Evolutionary conservation across 2,329 filamentous ascomycete genomes (phyloP).

Genomic region (Cercospora berteroae): DNA sequence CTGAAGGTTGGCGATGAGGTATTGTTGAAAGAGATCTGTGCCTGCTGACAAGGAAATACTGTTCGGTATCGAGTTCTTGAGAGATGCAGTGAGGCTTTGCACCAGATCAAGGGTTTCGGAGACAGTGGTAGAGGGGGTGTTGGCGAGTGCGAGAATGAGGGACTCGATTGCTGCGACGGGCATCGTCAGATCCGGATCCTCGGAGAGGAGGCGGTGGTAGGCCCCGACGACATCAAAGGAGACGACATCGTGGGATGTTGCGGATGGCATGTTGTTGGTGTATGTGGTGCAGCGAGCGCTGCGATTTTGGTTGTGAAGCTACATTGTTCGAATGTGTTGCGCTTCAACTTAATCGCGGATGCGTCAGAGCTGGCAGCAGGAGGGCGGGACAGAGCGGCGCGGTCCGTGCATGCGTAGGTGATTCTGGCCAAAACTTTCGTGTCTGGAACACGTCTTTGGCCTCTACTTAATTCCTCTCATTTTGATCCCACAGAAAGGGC

Average conservation of each 20-base stretch:
- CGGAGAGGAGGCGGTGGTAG: slow-evolving; percentile 62
- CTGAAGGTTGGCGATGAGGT: slow-evolving; percentile 73
- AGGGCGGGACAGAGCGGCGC: background rate
- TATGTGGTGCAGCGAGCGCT: slow-evolving; percentile 13
- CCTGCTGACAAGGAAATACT: slow-evolving; percentile 89
- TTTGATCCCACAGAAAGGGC: no score
- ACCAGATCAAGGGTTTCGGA: slow-evolving; percentile 90
- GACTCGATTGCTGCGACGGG: slow-evolving; percentile 92
- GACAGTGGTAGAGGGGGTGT: slow-evolving; percentile 78
- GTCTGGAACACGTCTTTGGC: no score
- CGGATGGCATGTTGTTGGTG: slow-evolving; percentile 3
- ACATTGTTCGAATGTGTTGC: slow-evolving; percentile 11
- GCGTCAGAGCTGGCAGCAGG: slow-evolving; percentile 3
- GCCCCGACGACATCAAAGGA: slow-evolving; percentile 58
- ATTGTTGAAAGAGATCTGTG: slow-evolving; percentile 92
- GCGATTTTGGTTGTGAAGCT: background rate
- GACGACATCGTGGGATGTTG: slow-evolving; percentile 1
- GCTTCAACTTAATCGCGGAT: background rate
- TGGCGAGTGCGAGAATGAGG: slow-evolving; percentile 79
- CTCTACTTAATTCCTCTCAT: no score
- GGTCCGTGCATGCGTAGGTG: background rate
- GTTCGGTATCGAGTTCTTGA: slow-evolving; percentile 79
- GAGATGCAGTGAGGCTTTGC: slow-evolving; percentile 69
- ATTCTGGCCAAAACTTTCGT: no score
- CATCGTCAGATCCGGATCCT: slow-evolving; percentile 86